Evolutionary conservation across 2,329 filamentous ascomycete species (phyloP), one percentile per base, ranked within the genome.

Genomic region (Amauroascus verrucosus): DNA sequence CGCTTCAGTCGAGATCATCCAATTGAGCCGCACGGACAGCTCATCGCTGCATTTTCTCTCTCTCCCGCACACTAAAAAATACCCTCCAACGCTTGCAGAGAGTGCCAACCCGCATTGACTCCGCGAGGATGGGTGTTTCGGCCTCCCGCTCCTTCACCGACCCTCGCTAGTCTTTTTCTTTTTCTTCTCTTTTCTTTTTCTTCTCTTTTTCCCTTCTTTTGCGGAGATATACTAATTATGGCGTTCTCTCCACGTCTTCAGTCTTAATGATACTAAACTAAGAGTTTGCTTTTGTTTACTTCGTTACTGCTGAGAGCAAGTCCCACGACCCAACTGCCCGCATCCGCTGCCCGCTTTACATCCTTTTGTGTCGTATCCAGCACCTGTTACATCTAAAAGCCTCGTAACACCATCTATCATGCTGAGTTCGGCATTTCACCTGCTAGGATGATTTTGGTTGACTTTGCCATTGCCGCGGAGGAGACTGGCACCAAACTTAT

Each of bases 401-500:
- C 13, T 45, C 37, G 24, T 14, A 7, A n/a, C 8, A 37, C 47
- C 22, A 18, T 20, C 40, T 51, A 33, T 44, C 53, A 45, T 49
- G 45, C 47, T 18, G 20, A 44, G 32, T 18, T 37, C n/a, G 49
- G 28, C 38, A 43, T 48, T 44, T 32, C 14, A 22, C 22, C 35
- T 20, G 30, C 30, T 40, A 51, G 8, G 6, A 72, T 74, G 69
- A 67, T 65, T 58, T 65, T 75, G 59, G 61, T 69, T 54, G 63
- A 64, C 51, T 64, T 72, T 57, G 73, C 76, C 61, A 68, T 72
- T 60, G 70, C 72, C 53, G 75, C 76, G 56, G 75, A 80, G 62
- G 75, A 79, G 47, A 72, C 76, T 58, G 77, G 76, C 48, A 69
- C 71, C 49, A 74, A 72, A 54, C 71, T 82, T 56, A 68, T 69